Evolutionary conservation across 1,284 basidiomycete species (phyloP).

Genomic region (Flammula alnicola): DNA sequence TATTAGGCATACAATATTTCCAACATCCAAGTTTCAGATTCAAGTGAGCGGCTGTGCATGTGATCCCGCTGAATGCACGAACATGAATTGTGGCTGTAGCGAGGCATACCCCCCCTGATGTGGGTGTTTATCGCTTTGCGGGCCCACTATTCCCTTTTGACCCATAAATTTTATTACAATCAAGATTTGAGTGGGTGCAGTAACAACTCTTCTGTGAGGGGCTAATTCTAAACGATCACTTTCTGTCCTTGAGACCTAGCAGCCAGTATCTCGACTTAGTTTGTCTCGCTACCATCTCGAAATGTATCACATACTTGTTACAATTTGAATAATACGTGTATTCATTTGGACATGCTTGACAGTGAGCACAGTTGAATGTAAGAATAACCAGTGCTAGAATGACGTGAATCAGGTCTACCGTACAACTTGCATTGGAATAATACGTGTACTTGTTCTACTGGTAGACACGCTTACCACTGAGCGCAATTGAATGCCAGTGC

Average conservation of each 20-base stretch:
- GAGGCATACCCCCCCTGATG: slow-evolving; percentile 42
- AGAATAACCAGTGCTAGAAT: too few species aligned
- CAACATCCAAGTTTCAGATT: slow-evolving; percentile 45
- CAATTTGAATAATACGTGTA: too few species aligned
- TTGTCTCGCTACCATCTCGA: too few species aligned
- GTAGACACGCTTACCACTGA: too few species aligned
- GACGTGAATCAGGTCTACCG: too few species aligned
- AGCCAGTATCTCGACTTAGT: too few species aligned
- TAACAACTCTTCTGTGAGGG: slow-evolving; percentile 40
- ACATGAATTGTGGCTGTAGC: slow-evolving; percentile 39
- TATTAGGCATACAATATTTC: slow-evolving; percentile 48
- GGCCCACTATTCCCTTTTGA: neutral
- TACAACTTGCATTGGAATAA: too few species aligned
- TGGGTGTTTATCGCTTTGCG: slow-evolving; percentile 23
- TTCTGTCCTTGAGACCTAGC: slow-evolving; percentile 32
- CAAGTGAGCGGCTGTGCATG: slow-evolving; percentile 38
- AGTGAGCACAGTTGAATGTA: too few species aligned
- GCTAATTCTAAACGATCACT: slow-evolving; percentile 38
- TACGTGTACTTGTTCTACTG: too few species aligned
- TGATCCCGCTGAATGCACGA: slow-evolving; percentile 43
- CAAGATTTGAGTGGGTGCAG: slow-evolving; percentile 43
- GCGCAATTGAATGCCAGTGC: too few species aligned
- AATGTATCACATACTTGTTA: too few species aligned
- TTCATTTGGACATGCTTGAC: too few species aligned
- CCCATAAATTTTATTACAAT: slow-evolving; percentile 14